phyloP scores from a whole-genome alignment of 352 stramenopile genomes.

The Phytopythium delawarense region DNA sequence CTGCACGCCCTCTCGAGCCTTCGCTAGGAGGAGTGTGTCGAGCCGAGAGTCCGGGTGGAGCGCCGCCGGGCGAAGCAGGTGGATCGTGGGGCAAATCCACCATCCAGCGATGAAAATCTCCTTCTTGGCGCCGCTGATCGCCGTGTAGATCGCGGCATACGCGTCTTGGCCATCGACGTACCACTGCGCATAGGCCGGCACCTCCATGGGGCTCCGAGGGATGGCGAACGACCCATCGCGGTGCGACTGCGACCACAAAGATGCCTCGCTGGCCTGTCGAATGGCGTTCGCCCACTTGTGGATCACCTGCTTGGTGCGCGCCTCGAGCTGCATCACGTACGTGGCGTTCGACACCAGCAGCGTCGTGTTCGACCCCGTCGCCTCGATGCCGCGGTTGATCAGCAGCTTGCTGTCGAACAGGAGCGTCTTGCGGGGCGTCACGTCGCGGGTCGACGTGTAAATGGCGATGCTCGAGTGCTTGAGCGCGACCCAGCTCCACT shows the following conservation, averaged over 20 bases:
- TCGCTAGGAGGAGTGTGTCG: conserved; percentile 60
- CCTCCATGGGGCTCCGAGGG: conserved; percentile 55
- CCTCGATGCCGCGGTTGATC: conserved; percentile 75
- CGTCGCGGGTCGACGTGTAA: conserved; percentile 74
- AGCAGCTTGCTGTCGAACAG: conserved; percentile 82
- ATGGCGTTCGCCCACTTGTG: conserved; percentile 86
- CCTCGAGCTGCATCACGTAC: conserved; percentile 83
- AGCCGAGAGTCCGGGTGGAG: conserved; percentile 59
- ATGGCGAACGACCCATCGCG: conserved; percentile 80
- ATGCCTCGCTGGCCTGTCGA: conserved; percentile 57
- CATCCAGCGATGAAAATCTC: conserved; percentile 91
- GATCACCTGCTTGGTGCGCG: conserved; percentile 74
- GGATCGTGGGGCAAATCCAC: conserved; percentile 87
- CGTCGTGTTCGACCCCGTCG: conserved; percentile 70
- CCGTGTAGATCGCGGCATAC: conserved; percentile 73
- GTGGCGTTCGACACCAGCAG: conserved; percentile 79
- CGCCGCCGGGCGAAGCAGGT: conserved; percentile 62
- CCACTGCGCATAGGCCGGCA: conserved; percentile 68
- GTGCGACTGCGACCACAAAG: conserved; percentile 73
- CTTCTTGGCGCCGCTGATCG: conserved; percentile 54
- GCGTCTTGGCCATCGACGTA: conserved; percentile 78
- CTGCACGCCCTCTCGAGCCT: conserved; percentile 76
- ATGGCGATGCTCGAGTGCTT: conserved; percentile 81
- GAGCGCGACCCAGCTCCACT: conserved; percentile 76
- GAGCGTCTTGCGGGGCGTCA: conserved; percentile 61